Evolutionary conservation across 148 eudicot genomes (phyloP), one percentile per base, ranked within the genome.

Genomic region (Chenopodium berlandieri): DNA sequence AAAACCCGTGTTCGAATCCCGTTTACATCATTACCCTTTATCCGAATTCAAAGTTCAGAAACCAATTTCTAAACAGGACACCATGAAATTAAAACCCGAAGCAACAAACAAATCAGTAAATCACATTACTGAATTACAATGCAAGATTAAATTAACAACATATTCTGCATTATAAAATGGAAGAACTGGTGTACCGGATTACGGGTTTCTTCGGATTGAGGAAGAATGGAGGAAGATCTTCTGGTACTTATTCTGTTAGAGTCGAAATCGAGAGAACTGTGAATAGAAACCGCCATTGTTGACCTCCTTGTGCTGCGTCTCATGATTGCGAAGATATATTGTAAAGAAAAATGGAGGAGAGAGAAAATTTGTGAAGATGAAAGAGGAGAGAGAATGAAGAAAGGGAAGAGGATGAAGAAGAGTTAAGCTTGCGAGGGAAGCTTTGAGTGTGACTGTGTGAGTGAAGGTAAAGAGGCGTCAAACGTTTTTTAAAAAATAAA

Each of bases 381-480:
- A 34, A 31, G 52, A 4, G 2, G 73, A 3, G 60, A 7, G 62
- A 48, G n/a, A 46, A 69, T 22, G 63, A 71, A 37, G 65, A 50
- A 48, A 12, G 14, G 17, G 56, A 8, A 4, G 46, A 11, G 1
- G 44, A 48, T 34, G 62, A 69, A n/a, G 50, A 71, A 58, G 66
- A 73, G 48, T 40, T 65, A 84, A 80, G 80, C 83, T 62, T 84
- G 86, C 76, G 65, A 71, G 71, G 83, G 86, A 84, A 80, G 83
- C 75, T 80, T 75, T 30, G 31, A 64, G 69, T 20, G 66, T 5
- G 25, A 20, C 1, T 22, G 9, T 20, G 10, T 5, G 66, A 62
- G 25, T 16, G 13, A 58, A 13, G 56, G 22, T 62, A 7, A 62
- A 62, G 62, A 58, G 63, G 54, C 13, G 54, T 50, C 16, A 50